phyloP scores from a whole-genome alignment of 306 rosid genomes.

The Canavalia ensiformis region DNA sequence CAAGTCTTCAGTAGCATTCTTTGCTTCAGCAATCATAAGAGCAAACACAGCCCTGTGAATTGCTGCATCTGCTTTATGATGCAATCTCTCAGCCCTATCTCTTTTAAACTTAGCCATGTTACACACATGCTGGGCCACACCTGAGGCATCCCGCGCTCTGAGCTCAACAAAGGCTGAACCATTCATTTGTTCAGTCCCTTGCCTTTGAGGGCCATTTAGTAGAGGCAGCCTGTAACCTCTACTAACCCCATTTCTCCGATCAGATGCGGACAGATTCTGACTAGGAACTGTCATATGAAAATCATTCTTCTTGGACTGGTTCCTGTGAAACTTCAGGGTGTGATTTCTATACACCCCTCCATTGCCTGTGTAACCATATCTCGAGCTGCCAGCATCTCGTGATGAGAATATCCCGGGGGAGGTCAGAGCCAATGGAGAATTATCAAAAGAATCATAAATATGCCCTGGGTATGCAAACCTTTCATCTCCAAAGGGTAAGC shows the following conservation, averaged over 20 bases:
- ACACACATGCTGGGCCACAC: constrained; percentile 75
- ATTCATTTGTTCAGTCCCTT: constrained; percentile 63
- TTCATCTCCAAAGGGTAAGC: constrained; percentile 71
- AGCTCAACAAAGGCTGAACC: constrained; percentile 73
- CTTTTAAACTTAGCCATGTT: constrained; percentile 75
- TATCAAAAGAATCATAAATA: constrained; percentile 77
- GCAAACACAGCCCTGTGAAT: constrained; percentile 89
- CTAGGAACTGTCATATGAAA: constrained; percentile 49
- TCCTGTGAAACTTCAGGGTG: constrained; percentile 60
- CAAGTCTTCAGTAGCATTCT: constrained; percentile 63
- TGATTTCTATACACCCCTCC: constrained; percentile 70
- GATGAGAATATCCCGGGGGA: constrained; percentile 77
- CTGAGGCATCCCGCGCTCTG: constrained; percentile 65
- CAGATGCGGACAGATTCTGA: constrained; percentile 56
- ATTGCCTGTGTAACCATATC: constrained; percentile 51
- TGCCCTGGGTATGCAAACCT: constrained; percentile 67
- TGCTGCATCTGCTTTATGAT: constrained; percentile 79
- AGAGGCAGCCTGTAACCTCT: constrained; percentile 57
- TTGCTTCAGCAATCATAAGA: constrained; percentile 93
- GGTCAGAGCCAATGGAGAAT: constrained; percentile 70
- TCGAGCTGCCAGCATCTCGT: constrained; percentile 62
- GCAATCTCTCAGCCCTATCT: constrained; percentile 74
- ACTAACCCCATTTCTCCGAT: constrained; percentile 62
- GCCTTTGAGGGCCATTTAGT: constrained; percentile 60
- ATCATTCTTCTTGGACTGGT: constrained; percentile 68